Evolutionary conservation across 352 stramenopile genomes (phyloP).

Genomic region (Globisporangium uncinulatum): DNA sequence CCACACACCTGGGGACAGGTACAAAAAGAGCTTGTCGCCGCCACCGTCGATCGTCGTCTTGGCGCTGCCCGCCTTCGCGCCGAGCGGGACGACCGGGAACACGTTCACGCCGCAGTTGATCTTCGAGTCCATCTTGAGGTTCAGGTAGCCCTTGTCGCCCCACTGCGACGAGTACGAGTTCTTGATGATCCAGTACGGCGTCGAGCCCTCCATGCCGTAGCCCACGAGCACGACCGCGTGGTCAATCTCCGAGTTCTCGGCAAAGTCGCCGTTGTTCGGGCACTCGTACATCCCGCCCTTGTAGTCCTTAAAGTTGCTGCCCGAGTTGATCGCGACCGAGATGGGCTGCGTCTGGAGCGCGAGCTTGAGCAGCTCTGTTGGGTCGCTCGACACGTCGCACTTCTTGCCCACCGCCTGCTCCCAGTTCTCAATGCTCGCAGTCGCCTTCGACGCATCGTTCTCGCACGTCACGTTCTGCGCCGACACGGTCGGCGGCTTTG

Average conservation of each 20-base stretch:
- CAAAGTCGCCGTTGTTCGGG: conserved; percentile 65
- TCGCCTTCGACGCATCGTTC: conserved; percentile 26
- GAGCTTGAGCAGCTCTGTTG: conserved; percentile 55
- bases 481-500: conserved; percentile 5
- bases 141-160: conserved; percentile 65
- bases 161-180: conserved; percentile 76
- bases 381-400: conserved; percentile 44
- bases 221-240: conserved; percentile 73
- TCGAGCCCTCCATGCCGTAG: conserved; percentile 39
- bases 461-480: conserved; percentile 32
- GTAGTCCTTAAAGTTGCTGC: conserved; percentile 74
- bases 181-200: conserved; percentile 77
- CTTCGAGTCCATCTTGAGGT: conserved; percentile 58
- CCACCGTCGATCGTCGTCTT: conserved; percentile 49
- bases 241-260: conserved; percentile 51
- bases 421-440: conserved; percentile 65
- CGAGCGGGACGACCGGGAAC: conserved; percentile 61
- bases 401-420: conserved; percentile 55
- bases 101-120: conserved; percentile 78
- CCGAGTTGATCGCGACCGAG: conserved; percentile 74
- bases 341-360: conserved; percentile 68
- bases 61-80: conserved; percentile 34
- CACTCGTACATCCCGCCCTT: conserved; percentile 71
- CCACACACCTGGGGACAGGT: conserved; percentile 26
- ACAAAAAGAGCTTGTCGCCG: conserved; percentile 30